These are phyloP conservation scores for Tubosaeta sp. DNA, from an alignment of 768 basidiomycete species.

Conservation along the genomic window DNA sequence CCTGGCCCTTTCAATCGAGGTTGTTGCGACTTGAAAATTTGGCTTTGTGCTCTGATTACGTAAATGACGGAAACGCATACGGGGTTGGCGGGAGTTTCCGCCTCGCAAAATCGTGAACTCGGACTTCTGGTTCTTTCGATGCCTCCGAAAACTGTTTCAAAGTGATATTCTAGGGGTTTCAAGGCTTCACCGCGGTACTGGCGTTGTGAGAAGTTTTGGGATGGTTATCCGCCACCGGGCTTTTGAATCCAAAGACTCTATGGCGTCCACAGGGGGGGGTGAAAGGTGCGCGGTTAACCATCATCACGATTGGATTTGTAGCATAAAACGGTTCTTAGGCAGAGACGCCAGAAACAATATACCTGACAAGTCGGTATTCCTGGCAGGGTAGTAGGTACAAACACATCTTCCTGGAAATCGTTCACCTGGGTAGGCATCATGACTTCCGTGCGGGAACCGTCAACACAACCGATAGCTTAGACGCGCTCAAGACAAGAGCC, in stretches of 20 bases:
- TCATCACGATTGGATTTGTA: neutral
- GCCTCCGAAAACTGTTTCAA: conserved; percentile 14
- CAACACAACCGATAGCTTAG: conserved; percentile 13
- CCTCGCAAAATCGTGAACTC: conserved; percentile 17
- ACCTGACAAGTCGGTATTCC: conserved; percentile 13
- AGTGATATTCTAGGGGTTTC: no score
- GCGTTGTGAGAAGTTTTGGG: neutral
- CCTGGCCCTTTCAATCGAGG: no score
- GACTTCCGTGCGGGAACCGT: conserved; percentile 22
- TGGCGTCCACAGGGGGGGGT: neutral
- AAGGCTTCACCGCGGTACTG: conserved; percentile 1
- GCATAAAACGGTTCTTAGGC: neutral
- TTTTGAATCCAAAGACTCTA: neutral
- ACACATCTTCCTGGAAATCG: conserved; percentile 9
- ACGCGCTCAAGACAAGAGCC: conserved; percentile 1
- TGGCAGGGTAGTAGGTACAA: conserved; percentile 8
- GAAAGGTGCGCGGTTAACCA: conserved; percentile 4
- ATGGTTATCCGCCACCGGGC: conserved; percentile 21
- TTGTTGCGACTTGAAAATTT: no score
- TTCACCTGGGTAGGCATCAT: conserved; percentile 14
- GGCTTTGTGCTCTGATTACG: no score
- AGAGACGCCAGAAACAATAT: neutral
- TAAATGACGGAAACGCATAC: no score
- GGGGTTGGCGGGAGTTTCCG: no score
- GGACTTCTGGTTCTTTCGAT: conserved; percentile 8